Base-by-base conservation (phyloP, 108 stramenopile species). In the Epipyxis sp. region DNA sequence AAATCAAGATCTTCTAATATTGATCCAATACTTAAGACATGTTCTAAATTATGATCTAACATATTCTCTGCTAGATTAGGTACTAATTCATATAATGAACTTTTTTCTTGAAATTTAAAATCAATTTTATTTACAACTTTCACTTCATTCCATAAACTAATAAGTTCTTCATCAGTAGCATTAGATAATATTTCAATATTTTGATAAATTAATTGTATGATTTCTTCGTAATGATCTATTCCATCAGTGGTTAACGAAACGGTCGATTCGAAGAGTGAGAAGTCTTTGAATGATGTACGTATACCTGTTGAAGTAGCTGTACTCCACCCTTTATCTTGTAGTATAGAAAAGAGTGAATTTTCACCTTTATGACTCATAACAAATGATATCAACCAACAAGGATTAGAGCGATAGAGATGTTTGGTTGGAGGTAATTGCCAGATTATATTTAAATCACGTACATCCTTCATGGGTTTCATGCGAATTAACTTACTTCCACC, bases 351-450 rank as follows among this genome's bases (percentile, higher is more conserved):
- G 25, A 57, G 44, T 46, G 10, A 6, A 6, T 42, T 42, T 6
- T 6, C 6, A 30, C 32, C 71, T 10, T 37, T 42, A 34, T 74
- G 71, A 25, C 32, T 57, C 27, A 74, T 16, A 6, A 74, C 6
- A 37, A 43, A 57, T 42, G 10, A 6, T 42, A 74, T 13, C 20
- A 74, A 74, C 10, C n/a, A 6, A 42, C n/a, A 10, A 54, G 71
- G 71, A 32, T 74, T 37, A 6, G 46, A 54, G 35, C 71, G 71
- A 74, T 74, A 35, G 27, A 42, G 25, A 16, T 40, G 20, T 37
- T 41, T 37, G 20, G 20, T 25, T 20, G 20, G 20, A 37, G 71
- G 71, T 32, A 74, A 42, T 6, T 16, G n/a, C 13, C 6, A 74
- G 41, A 35, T 35, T 10, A 74, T 6, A 39, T 10, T 34, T 37